A percentile compares a stretch with the other conserved stretches of the same genome.
Conservation (phyloP, 345 rosid species). For the Carallia brachiata region DNA sequence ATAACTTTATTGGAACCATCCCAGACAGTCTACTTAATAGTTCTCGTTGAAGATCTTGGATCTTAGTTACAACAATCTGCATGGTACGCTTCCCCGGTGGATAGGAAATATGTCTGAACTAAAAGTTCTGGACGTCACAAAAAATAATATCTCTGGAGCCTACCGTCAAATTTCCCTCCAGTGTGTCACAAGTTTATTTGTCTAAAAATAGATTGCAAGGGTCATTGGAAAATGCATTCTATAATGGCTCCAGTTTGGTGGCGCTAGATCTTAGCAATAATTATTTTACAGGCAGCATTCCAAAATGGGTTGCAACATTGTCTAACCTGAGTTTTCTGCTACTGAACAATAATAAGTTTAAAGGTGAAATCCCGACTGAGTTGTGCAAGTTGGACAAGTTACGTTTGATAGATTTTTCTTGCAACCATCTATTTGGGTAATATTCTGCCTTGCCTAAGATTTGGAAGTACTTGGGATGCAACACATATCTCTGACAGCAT, state of each 20-base stretch:
- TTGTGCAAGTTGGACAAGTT: not conserved
- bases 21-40: not conserved
- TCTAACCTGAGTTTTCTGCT: not conserved
- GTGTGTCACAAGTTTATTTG: not conserved
- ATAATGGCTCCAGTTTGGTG: not conserved
- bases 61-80: not conserved
- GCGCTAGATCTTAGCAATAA: constrained; percentile 10
- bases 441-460: constrained; percentile 6
- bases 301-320: not conserved
- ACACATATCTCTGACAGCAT: too few relatives aligned
- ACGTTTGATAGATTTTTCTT: constrained; percentile 8
- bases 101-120: not conserved
- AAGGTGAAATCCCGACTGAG: not conserved
- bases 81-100: not conserved
- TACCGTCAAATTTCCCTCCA: not conserved
- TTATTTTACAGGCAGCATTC: constrained; percentile 9
- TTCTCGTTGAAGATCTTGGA: not conserved
- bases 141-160: not conserved
- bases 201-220: not conserved
- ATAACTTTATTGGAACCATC: not conserved
- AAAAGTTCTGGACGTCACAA: not conserved
- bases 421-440: constrained; percentile 8
- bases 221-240: not conserved
- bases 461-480: too few relatives aligned
- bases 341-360: not conserved